These are phyloP conservation scores for Barnettozyma salicaria DNA, from an alignment of 805 yeast genomes.

Conservation along the genomic window DNA sequence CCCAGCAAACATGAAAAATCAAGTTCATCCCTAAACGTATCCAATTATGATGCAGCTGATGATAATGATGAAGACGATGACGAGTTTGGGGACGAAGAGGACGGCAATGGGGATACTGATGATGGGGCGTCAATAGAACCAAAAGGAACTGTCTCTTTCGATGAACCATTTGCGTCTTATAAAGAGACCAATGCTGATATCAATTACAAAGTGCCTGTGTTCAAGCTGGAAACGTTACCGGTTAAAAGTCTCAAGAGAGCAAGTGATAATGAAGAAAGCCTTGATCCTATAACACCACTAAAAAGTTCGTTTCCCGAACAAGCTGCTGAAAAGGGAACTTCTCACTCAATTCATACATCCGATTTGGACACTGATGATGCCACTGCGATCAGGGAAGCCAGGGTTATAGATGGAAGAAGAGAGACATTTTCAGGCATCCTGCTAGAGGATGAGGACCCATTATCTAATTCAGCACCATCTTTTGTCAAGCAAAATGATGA, in stretches of 20 bases:
- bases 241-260: constrained; percentile 8
- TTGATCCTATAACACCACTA: constrained; percentile 22
- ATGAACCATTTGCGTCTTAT: no score
- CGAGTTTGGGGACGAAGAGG: constrained; percentile 12
- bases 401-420: constrained; percentile 10
- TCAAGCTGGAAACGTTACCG: constrained; percentile 20
- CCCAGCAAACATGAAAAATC: no score
- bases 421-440: neutral
- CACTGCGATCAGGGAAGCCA: constrained; percentile 4
- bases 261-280: constrained; percentile 12
- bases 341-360: constrained; percentile 1
- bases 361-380: constrained; percentile 4
- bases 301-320: neutral
- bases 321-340: neutral
- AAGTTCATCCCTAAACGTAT: no score
- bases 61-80: constrained; percentile 24
- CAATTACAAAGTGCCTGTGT: constrained; percentile 2
- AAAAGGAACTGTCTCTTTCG: no score
- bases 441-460: constrained; percentile 19
- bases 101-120: constrained; percentile 8
- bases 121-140: no score
- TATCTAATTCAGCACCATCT: constrained; percentile 8
- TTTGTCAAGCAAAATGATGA: neutral
- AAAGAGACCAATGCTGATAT: neutral
- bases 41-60: constrained; percentile 10